A percentile compares a stretch with the other conserved stretches of the same genome.
Conservation (phyloP, 352 stramenopile genomes). For the Pythium oligandrum region DNA sequence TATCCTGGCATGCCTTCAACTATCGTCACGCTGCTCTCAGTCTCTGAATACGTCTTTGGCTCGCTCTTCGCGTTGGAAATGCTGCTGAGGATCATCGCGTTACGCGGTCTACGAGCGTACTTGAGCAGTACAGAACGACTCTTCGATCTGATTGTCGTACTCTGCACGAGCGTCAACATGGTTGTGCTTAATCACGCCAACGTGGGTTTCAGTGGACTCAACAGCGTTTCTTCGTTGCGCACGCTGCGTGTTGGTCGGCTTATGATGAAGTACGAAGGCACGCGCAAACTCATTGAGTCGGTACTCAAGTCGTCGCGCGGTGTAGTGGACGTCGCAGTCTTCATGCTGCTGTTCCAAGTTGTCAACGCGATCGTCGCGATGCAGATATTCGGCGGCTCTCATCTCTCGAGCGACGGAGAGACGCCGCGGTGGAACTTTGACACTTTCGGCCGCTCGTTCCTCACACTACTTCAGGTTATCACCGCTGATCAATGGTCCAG, state of each 20-base stretch:
- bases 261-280: constrained; percentile 81
- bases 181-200: constrained; percentile 47
- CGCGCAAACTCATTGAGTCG: constrained; percentile 71
- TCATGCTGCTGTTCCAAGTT: constrained; percentile 72
- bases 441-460: constrained; percentile 59
- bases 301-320: constrained; percentile 77
- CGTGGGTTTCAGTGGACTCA: constrained; percentile 47
- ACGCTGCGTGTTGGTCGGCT: constrained; percentile 66
- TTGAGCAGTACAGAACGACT: constrained; percentile 49
- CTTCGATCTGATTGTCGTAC: constrained; percentile 73
- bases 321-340: constrained; percentile 68
- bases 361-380: constrained; percentile 74
- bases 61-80: constrained; percentile 60
- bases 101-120: constrained; percentile 46
- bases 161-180: constrained; percentile 64
- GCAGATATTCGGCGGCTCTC: constrained; percentile 65
- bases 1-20: constrained; percentile 49
- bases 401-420: constrained; percentile 37
- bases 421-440: constrained; percentile 78
- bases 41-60: constrained; percentile 72
- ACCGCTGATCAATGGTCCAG: constrained; percentile 77
- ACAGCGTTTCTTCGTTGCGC: constrained; percentile 60
- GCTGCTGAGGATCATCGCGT: constrained; percentile 49
- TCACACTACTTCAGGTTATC: constrained; percentile 76
- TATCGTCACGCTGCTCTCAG: constrained; percentile 29